Percentiles rank a stretch among this genome's conserved stretches.
phyloP scores from a whole-genome alignment of 2,329 filamentous ascomycete genomes.

The Microcyclospora pomicola region DNA sequence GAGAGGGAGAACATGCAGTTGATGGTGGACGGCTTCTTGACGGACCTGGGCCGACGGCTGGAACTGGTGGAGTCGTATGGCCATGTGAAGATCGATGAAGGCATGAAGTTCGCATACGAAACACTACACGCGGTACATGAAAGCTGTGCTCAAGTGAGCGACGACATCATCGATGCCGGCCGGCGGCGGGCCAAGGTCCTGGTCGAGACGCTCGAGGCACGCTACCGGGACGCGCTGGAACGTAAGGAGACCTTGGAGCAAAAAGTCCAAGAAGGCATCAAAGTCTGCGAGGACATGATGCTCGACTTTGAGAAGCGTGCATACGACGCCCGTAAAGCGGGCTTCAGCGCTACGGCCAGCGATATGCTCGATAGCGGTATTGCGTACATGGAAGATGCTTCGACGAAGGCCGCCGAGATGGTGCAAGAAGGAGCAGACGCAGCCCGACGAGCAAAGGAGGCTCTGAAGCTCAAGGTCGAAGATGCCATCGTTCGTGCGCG shows the following conservation, averaged over 20 bases:
- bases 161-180: slow-evolving; percentile 77
- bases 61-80: slow-evolving; percentile 82
- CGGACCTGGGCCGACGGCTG: slow-evolving; percentile 72
- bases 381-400: slow-evolving; percentile 65
- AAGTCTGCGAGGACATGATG: slow-evolving; percentile 72
- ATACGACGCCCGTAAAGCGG: slow-evolving; percentile 63
- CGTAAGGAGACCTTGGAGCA: slow-evolving; percentile 80
- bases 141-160: slow-evolving; percentile 78
- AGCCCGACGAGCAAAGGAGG: slow-evolving; percentile 65
- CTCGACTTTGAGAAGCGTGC: slow-evolving; percentile 73
- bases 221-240: slow-evolving; percentile 74
- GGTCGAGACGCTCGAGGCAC: slow-evolving; percentile 78
- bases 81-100: slow-evolving; percentile 68
- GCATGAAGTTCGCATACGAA: slow-evolving; percentile 70
- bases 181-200: slow-evolving; percentile 72
- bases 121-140: slow-evolving; percentile 78
- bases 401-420: slow-evolving; percentile 60
- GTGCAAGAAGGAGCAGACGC: slow-evolving; percentile 70
- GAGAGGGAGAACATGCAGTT: slow-evolving; percentile 36
- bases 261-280: slow-evolving; percentile 77
- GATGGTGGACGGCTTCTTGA: slow-evolving; percentile 60
- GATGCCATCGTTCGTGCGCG: slow-evolving; percentile 72
- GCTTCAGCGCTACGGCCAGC: slow-evolving; percentile 58
- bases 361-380: slow-evolving; percentile 65
- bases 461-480: slow-evolving; percentile 48